Evolutionary conservation across 768 basidiomycete species (phyloP).

Genomic region (Amanita rubescens): DNA sequence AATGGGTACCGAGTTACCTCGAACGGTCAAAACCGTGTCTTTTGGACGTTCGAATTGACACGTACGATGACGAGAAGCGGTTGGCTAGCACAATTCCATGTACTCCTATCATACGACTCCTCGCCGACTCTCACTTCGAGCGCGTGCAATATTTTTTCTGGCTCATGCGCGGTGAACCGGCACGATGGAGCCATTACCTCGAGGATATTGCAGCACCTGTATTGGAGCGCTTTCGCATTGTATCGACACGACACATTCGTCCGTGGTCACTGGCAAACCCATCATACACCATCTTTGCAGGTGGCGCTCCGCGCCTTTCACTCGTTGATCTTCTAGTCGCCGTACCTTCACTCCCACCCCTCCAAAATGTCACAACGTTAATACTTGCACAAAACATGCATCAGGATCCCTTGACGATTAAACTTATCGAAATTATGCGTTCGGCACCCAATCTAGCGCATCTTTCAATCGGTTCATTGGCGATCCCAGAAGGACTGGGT

Average conservation of each 20-base stretch:
- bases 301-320: constrained; percentile 17
- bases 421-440: background rate
- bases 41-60: constrained; percentile 24
- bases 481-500: too few relatives aligned
- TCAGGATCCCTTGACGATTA: background rate
- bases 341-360: constrained; percentile 13
- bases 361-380: constrained; percentile 26
- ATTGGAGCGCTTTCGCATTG: background rate
- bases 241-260: background rate
- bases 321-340: constrained; percentile 19
- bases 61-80: constrained; percentile 21
- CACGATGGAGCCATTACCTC: background rate
- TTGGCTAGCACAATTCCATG: background rate
- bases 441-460: background rate
- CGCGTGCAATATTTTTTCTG: constrained; percentile 7
- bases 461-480: background rate
- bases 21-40: constrained; percentile 22
- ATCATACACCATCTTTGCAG: constrained; percentile 12
- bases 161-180: background rate
- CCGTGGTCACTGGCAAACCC: background rate
- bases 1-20: constrained; percentile 20
- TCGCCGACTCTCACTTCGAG: background rate
- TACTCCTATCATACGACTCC: background rate
- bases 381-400: background rate
- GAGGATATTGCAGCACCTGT: background rate